A percentile compares a stretch with the other conserved stretches of the same genome.
Conservation (phyloP, 179 eudicot species). For the Silene vulgaris region DNA sequence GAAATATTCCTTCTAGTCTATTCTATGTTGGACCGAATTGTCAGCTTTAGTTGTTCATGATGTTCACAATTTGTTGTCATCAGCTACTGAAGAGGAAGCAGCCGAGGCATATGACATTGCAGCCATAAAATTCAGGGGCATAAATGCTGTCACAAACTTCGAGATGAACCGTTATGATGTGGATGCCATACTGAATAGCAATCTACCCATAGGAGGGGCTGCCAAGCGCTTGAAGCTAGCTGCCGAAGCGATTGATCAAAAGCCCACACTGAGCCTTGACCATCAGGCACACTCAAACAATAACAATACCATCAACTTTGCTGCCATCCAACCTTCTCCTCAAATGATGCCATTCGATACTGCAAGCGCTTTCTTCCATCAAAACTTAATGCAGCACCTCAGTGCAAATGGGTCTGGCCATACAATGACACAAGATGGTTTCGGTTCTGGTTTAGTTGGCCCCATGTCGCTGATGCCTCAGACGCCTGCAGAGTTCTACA, state of each 20-base stretch:
- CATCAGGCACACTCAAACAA: slow-evolving; percentile 35
- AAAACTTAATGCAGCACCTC: slow-evolving; percentile 51
- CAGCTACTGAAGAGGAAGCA: slow-evolving; percentile 95
- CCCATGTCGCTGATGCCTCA: slow-evolving; percentile 50
- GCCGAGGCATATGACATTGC: slow-evolving; percentile 97
- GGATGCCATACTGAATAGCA: slow-evolving; percentile 65
- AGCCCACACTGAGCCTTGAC: slow-evolving; percentile 35
- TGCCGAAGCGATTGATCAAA: slow-evolving; percentile 40
- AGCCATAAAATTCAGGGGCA: slow-evolving; percentile 79
- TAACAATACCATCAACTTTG: slow-evolving; percentile 49
- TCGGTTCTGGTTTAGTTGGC: slow-evolving; percentile 24
- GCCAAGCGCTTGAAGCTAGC: slow-evolving; percentile 66
- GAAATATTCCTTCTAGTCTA: too few species aligned
- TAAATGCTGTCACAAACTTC: slow-evolving; percentile 76
- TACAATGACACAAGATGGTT: slow-evolving; percentile 27
- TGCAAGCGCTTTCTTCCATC: slow-evolving; percentile 47
- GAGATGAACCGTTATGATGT: slow-evolving; percentile 83
- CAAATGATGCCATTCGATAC: slow-evolving; percentile 52
- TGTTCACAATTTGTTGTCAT: neutral
- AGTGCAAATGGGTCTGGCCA: slow-evolving; percentile 28
- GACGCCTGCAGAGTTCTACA: slow-evolving; percentile 53
- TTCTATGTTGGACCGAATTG: too few species aligned
- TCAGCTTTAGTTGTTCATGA: neutral
- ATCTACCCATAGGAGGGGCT: slow-evolving; percentile 76
- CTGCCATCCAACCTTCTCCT: slow-evolving; percentile 39